A percentile compares a stretch with the other conserved stretches of the same genome.
Conservation (phyloP, 352 stramenopile genomes). For the Pythium apleroticum region DNA sequence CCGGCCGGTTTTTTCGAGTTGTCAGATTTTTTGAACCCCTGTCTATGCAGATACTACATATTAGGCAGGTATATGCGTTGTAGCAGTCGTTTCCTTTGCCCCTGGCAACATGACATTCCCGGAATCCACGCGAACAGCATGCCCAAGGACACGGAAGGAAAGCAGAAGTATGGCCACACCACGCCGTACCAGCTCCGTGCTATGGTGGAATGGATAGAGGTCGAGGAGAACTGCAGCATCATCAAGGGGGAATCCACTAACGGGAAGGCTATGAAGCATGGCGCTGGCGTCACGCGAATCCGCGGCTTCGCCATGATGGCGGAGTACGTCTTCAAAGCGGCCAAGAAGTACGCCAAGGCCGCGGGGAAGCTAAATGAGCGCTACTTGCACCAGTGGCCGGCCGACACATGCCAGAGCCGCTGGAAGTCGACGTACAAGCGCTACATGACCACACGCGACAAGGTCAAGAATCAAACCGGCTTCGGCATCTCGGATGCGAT, state of each 20-base stretch:
- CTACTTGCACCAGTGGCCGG: neutral
- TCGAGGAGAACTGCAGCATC: slow-evolving; percentile 6
- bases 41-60: neutral
- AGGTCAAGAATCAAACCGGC: neutral
- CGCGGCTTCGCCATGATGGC: slow-evolving; percentile 9
- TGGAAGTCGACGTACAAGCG: slow-evolving; percentile 2
- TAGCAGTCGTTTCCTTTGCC: neutral
- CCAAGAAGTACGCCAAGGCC: slow-evolving; percentile 1
- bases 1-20: neutral
- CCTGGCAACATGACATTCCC: neutral
- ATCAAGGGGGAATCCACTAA: slow-evolving; percentile 13
- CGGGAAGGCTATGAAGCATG: slow-evolving; percentile 1
- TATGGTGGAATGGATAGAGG: slow-evolving; percentile 10
- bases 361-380: neutral
- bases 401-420: slow-evolving; percentile 2
- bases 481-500: slow-evolving; percentile 2
- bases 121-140: neutral
- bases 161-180: slow-evolving; percentile 10
- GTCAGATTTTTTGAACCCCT: neutral
- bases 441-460: neutral
- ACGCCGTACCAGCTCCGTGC: slow-evolving; percentile 4
- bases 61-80: neutral
- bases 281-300: neutral
- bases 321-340: slow-evolving; percentile 5
- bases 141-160: neutral